Evolutionary conservation across 257 asterid genomes (phyloP).

Genomic region (Jacaranda mimosifolia): DNA sequence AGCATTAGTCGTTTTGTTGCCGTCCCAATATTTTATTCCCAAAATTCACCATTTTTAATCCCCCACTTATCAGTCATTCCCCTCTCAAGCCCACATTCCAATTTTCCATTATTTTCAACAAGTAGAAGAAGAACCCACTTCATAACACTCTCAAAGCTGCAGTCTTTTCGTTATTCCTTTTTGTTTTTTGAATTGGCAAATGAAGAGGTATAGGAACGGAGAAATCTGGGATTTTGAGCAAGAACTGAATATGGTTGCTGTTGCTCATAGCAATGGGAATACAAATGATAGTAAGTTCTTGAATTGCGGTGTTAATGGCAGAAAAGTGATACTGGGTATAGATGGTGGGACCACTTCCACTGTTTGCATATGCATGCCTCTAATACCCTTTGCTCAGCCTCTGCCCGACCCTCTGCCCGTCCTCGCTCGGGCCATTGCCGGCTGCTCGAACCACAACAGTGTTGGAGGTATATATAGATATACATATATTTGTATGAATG

Average conservation of each 20-base stretch:
- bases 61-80: conserved; percentile 36
- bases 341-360: conserved; percentile 87
- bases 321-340: conserved; percentile 70
- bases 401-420: conserved; percentile 73
- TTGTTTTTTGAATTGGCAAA: conserved; percentile 6
- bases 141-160: conserved; percentile 6
- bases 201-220: conserved; percentile 56
- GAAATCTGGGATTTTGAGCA: conserved; percentile 62
- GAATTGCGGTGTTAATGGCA: conserved; percentile 31
- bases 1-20: conserved; percentile 50
- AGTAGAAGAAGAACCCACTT: conserved; percentile 1
- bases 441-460: conserved; percentile 86
- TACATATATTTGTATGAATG: neutral
- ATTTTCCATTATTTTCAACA: neutral
- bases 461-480: conserved; percentile 67
- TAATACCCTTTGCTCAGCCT: conserved; percentile 51
- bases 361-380: conserved; percentile 78
- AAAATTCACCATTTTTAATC: conserved; percentile 40
- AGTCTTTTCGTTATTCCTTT: neutral
- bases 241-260: conserved; percentile 36
- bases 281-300: conserved; percentile 23
- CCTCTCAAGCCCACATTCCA: neutral
- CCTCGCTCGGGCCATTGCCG: conserved; percentile 81
- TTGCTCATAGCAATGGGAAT: conserved; percentile 36
- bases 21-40: conserved; percentile 48